These are phyloP conservation scores for Globisporangium takayamanum DNA, from an alignment of 352 stramenopile genomes.

Conservation along the genomic window DNA sequence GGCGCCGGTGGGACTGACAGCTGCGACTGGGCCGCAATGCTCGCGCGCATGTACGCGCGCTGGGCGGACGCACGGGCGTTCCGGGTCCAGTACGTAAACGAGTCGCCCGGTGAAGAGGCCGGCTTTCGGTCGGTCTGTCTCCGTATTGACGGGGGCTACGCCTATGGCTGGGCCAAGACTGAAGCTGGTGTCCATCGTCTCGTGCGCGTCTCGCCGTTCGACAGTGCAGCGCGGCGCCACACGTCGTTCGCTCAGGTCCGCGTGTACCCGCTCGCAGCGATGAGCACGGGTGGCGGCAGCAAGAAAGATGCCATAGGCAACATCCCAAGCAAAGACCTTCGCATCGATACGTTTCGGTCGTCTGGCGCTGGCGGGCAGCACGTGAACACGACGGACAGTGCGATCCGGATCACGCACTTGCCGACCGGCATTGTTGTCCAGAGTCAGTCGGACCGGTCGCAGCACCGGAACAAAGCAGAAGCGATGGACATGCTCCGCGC, in stretches of 20 bases:
- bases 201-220: constrained; percentile 94
- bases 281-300: constrained; percentile 9
- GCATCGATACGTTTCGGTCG: constrained; percentile 92
- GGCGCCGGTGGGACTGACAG: constrained; percentile 92
- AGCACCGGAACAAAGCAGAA: constrained; percentile 92
- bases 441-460: constrained; percentile 92
- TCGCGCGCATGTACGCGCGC: constrained; percentile 94
- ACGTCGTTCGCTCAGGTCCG: constrained; percentile 93
- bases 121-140: constrained; percentile 61
- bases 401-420: constrained; percentile 94
- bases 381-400: constrained; percentile 97
- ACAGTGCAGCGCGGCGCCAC: constrained; percentile 89
- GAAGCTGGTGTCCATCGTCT: constrained; percentile 95
- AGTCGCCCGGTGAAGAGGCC: constrained; percentile 75
- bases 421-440: constrained; percentile 92
- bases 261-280: constrained; percentile 55
- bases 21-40: constrained; percentile 94
- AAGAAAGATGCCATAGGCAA: constrained; percentile 29
- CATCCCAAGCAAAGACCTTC: constrained; percentile 83
- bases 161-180: constrained; percentile 91
- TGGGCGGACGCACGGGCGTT: constrained; percentile 42
- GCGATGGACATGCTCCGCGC: constrained; percentile 82
- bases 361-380: constrained; percentile 94
- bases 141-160: constrained; percentile 56
- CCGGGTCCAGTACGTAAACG: constrained; percentile 82